A percentile compares a stretch with the other conserved stretches of the same genome.
Conservation (phyloP, 2,329 filamentous ascomycete genomes). For the Pseudopyricularia cyperi region DNA sequence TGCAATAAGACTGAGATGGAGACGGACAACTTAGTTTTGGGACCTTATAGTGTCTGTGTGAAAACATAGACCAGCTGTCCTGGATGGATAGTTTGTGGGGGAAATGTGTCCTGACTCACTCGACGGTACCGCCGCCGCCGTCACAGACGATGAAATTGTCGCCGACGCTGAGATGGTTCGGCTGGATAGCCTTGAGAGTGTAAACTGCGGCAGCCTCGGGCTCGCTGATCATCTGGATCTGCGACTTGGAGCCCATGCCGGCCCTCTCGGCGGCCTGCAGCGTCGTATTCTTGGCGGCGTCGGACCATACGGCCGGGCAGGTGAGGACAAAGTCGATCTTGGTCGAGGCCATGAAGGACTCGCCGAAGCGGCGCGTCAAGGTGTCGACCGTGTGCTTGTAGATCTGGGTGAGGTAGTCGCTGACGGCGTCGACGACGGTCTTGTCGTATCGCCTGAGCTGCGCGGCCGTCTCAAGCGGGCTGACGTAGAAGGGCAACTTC, state of each 20-base stretch:
- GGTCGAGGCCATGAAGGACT: constrained; percentile 64
- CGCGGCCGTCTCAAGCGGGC: constrained; percentile 61
- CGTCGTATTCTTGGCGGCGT: constrained; percentile 75
- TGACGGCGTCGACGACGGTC: constrained; percentile 66
- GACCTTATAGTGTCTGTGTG: background rate
- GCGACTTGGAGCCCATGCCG: constrained; percentile 58
- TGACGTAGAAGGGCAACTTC: constrained; percentile 70
- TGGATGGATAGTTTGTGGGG: no score
- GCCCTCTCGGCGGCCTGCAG: constrained; percentile 65
- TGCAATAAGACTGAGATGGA: constrained; percentile 47
- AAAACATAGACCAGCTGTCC: background rate
- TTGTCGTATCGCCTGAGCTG: constrained; percentile 64
- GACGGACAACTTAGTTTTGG: background rate
- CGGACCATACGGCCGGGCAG: constrained; percentile 74
- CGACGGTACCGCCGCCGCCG: constrained; percentile 52
- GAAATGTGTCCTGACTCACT: constrained; percentile 28
- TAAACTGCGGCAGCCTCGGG: constrained; percentile 71
- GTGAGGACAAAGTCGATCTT: constrained; percentile 70
- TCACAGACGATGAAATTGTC: constrained; percentile 53
- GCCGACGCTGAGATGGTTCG: constrained; percentile 57
- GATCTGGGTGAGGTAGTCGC: constrained; percentile 66
- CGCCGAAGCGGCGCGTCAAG: constrained; percentile 59
- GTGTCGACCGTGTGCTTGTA: constrained; percentile 70
- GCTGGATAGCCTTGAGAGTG: constrained; percentile 66
- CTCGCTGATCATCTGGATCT: constrained; percentile 70